These are phyloP conservation scores for Nakaseomyces delphensis DNA, from an alignment of 1,139 yeast species.

Conservation along the genomic window DNA sequence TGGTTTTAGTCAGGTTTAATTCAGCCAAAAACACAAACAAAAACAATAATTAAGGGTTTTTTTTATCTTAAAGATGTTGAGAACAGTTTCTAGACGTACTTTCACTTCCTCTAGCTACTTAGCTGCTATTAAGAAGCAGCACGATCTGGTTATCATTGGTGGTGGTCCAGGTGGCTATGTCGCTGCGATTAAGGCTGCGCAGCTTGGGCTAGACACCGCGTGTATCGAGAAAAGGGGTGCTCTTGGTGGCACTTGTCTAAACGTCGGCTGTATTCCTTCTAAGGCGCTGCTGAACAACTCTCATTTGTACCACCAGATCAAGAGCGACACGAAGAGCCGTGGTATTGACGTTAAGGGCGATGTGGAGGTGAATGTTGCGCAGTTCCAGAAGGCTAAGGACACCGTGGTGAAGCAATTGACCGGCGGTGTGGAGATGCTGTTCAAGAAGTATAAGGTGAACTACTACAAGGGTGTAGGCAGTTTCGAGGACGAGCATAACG, in stretches of 20 bases:
- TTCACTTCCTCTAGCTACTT: constrained; percentile 6
- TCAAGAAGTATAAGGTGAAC: constrained; percentile 91
- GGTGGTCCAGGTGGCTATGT: constrained; percentile 99
- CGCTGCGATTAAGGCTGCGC: constrained; percentile 98
- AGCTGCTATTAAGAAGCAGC: constrained; percentile 39
- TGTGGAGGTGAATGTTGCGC: constrained; percentile 62
- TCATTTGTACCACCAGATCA: constrained; percentile 81
- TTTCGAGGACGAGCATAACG: constrained; percentile 68
- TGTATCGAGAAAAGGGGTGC: constrained; percentile 95
- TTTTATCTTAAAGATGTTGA: constrained; percentile 13
- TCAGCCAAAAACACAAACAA: too few species aligned
- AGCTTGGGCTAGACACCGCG: constrained; percentile 86
- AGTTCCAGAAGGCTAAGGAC: constrained; percentile 88
- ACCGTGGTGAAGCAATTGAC: constrained; percentile 83
- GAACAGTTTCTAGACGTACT: constrained; percentile 15
- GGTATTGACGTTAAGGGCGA: constrained; percentile 81
- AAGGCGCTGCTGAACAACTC: constrained; percentile 93
- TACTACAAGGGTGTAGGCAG: constrained; percentile 93
- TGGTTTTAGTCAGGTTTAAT: too few species aligned
- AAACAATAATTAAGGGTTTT: too few species aligned
- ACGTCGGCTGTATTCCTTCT: constrained; percentile 98
- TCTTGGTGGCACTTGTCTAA: constrained; percentile 96
- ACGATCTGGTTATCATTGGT: constrained; percentile 91
- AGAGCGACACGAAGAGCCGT: constrained; percentile 73
- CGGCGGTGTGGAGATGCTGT: constrained; percentile 86